Evolutionary conservation across 345 rosid species (phyloP), one percentile per base, ranked within the genome.

Genomic region (Murraya paniculata): DNA sequence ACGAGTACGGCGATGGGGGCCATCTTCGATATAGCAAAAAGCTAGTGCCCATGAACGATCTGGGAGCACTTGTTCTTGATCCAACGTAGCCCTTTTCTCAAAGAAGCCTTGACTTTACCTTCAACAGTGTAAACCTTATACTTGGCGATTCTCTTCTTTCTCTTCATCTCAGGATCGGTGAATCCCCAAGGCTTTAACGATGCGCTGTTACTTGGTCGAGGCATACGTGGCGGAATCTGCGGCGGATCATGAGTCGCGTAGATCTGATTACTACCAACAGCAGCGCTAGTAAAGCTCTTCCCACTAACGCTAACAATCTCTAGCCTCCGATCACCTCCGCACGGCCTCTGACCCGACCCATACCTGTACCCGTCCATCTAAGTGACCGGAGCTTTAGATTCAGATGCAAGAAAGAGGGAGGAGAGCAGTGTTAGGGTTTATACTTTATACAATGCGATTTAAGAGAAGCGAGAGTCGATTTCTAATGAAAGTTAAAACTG

Each of bases 51-150:
- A 57, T 87, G 86, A 11, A 82, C 75, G 72, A 90, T 79, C 80
- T 69, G 83, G 27, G 89, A 89, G 78, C 88, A 91, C 74, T 82
- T 87, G 82, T 75, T 86, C 73, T 88, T 91, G 84, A 92, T 86
- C 97, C 97, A 92, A 67, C 84, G 89, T 64, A 87, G 73, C 6
- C 94, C 88, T 28, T 82, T 86, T 57, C 78, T 88, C 39, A 89
- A 77, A 4, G 94, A 87, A 14, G 87, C 67, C 81, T 90, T 89
- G 33, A 90, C 86, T 73, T 85, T 90, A 0, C 88, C 92, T 87
- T 92, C 97, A 71, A 92, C 87, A 0, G 86, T 84, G 62, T 89
- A 92, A 48, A 87, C 88, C 79, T 92, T 92, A 70, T 89, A 90
- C 71, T 83, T 84, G 4, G 89, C 91, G 50, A 90, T 84, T 83